A percentile compares a stretch with the other conserved stretches of the same genome.
These are phyloP conservation scores for Aspergillus brasiliensis DNA, from an alignment of 2,329 filamentous ascomycete species.

Conservation along the genomic window DNA sequence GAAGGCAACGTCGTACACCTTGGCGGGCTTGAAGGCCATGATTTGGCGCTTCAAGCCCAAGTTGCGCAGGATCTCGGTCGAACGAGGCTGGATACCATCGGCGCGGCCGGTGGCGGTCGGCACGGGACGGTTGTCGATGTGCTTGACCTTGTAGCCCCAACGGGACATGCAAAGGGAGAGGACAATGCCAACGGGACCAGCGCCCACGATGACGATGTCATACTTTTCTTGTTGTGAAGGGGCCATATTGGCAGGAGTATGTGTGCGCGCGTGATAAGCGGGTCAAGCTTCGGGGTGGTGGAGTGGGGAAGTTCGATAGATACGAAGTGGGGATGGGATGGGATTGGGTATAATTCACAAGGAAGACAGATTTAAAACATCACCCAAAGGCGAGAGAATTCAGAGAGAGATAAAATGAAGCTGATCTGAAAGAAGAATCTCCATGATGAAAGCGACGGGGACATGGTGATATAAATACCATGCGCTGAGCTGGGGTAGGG, in stretches of 20 bases:
- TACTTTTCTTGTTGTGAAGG: slow-evolving; percentile 50
- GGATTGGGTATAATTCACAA: neutral
- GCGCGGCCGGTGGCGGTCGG: slow-evolving; percentile 84
- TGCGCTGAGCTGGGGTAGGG: slow-evolving; percentile 13
- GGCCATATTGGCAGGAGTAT: slow-evolving; percentile 30
- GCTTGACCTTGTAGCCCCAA: slow-evolving; percentile 94
- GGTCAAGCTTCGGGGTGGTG: slow-evolving; percentile 2
- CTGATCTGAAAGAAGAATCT: slow-evolving; percentile 3
- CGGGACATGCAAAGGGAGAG: slow-evolving; percentile 83
- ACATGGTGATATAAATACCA: slow-evolving; percentile 32
- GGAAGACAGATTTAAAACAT: neutral
- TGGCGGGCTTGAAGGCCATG: slow-evolving; percentile 84
- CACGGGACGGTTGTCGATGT: slow-evolving; percentile 86
- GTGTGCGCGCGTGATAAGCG: neutral
- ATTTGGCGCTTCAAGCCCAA: slow-evolving; percentile 86
- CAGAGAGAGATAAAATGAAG: slow-evolving; percentile 3
- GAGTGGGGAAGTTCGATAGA: slow-evolving; percentile 1
- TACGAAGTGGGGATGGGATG: neutral
- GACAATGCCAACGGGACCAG: slow-evolving; percentile 84
- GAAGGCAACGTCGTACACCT: slow-evolving; percentile 73
- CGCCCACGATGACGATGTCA: slow-evolving; percentile 80
- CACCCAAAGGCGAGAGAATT: neutral
- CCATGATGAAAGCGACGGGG: slow-evolving; percentile 22
- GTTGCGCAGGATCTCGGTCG: slow-evolving; percentile 81
- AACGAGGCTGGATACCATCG: slow-evolving; percentile 89